Conservation (phyloP, 108 stramenopile genomes). For the Cylindrotheca fusiformis region DNA sequence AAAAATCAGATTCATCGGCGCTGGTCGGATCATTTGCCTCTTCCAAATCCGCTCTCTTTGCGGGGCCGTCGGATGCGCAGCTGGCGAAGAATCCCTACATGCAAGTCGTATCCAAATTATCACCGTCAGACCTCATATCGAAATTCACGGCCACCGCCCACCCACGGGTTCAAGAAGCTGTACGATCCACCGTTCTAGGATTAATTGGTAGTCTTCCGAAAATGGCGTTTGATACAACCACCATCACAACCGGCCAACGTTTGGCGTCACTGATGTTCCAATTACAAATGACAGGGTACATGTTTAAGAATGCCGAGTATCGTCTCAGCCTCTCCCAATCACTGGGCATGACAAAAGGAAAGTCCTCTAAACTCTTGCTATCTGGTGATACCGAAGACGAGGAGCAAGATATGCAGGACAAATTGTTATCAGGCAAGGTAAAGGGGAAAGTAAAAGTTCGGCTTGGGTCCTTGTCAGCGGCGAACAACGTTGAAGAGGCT, state of each 20-base stretch:
- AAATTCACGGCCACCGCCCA: conserved; percentile 76
- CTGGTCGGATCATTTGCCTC: conserved; percentile 12
- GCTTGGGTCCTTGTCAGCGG: conserved; percentile 13
- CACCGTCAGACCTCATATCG: conserved; percentile 81
- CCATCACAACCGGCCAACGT: conserved; percentile 83
- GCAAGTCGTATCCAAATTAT: conserved; percentile 62
- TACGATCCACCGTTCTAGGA: conserved; percentile 83
- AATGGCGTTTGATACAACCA: conserved; percentile 91
- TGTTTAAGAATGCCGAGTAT: conserved; percentile 98
- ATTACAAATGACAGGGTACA: conserved; percentile 97
- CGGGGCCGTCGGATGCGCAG: conserved; percentile 6
- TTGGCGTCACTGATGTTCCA: conserved; percentile 96
- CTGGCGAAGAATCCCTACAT: conserved; percentile 75
- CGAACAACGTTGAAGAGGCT: background rate
- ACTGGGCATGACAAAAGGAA: conserved; percentile 34
- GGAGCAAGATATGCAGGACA: conserved; percentile 34
- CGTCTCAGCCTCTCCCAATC: conserved; percentile 69
- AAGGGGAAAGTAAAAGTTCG: conserved; percentile 71
- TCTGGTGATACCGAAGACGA: conserved; percentile 28
- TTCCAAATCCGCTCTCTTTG: background rate
- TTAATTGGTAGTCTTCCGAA: conserved; percentile 87
- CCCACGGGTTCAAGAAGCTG: conserved; percentile 89
- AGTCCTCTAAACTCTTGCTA: conserved; percentile 19
- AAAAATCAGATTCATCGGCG: background rate
- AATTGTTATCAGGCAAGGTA: conserved; percentile 35